Percentiles rank a stretch among this genome's conserved stretches.
Conservation (phyloP, 257 asterid genomes). For the Eucommia ulmoides region DNA sequence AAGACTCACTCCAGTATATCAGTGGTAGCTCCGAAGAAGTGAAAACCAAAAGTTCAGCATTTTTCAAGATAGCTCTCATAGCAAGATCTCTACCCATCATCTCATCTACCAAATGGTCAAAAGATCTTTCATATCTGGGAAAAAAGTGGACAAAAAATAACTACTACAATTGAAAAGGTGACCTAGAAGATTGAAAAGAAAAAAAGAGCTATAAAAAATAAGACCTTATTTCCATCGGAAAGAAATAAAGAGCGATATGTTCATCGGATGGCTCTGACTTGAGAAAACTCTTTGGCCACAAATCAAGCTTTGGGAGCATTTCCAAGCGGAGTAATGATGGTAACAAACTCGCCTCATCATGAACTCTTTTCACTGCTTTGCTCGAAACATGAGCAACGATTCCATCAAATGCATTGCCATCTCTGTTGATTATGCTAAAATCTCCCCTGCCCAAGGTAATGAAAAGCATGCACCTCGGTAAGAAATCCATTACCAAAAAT, state of each 20-base stretch:
- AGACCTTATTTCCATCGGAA: conserved; percentile 46
- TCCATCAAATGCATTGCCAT: conserved; percentile 24
- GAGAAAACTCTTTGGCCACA: conserved; percentile 70
- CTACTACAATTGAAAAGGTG: no score
- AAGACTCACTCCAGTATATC: conserved; percentile 55
- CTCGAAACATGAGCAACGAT: conserved; percentile 47
- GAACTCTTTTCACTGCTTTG: conserved; percentile 40
- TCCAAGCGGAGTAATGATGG: conserved; percentile 42
- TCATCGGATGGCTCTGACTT: conserved; percentile 34
- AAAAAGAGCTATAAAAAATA: not conserved
- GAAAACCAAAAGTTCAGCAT: conserved; percentile 77
- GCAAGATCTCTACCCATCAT: conserved; percentile 46
- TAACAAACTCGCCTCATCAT: conserved; percentile 27
- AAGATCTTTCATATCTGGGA: conserved; percentile 34
- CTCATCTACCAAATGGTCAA: conserved; percentile 40
- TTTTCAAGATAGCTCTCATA: conserved; percentile 34
- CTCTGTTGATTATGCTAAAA: conserved; percentile 28
- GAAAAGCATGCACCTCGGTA: not conserved
- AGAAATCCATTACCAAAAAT: not conserved
- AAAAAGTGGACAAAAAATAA: conserved; percentile 1
- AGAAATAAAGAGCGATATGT: conserved; percentile 67
- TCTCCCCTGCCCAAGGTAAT: conserved; percentile 39
- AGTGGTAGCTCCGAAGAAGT: conserved; percentile 56
- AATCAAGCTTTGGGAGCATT: conserved; percentile 42
- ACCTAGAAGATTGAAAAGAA: no score